Evolutionary conservation across 257 asterid species (phyloP).

Genomic region (Capsicum chinense): DNA sequence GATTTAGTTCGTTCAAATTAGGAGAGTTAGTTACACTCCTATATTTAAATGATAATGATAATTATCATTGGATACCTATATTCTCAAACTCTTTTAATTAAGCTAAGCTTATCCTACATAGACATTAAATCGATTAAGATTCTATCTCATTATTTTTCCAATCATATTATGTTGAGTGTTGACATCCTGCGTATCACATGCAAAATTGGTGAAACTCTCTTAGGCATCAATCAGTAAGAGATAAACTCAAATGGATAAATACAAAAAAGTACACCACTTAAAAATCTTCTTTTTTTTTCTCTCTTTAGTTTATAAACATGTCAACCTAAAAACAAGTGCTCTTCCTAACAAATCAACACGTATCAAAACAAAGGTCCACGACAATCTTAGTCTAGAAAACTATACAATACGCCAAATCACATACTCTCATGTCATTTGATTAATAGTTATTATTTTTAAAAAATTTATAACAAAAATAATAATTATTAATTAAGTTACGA

Average conservation of each 20-base stretch:
- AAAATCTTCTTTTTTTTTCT: neutral
- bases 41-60: too few relatives aligned
- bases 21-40: too few relatives aligned
- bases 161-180: neutral
- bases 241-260: too few relatives aligned
- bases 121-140: too few relatives aligned
- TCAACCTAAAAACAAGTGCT: neutral
- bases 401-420: too few relatives aligned
- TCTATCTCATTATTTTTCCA: neutral
- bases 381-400: neutral
- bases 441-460: too few relatives aligned
- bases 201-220: neutral
- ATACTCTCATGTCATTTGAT: too few relatives aligned
- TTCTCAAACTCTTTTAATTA: too few relatives aligned
- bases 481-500: too few relatives aligned
- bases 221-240: neutral
- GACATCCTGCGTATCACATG: neutral
- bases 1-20: too few relatives aligned
- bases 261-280: neutral
- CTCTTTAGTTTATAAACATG: neutral
- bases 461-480: too few relatives aligned
- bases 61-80: too few relatives aligned
- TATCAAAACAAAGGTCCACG: neutral
- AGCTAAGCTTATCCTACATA: neutral
- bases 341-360: neutral